Evolutionary conservation across 176 grass and related monocot species (phyloP), one percentile per base, ranked within the genome.

Genomic region (Juncus inflexus): DNA sequence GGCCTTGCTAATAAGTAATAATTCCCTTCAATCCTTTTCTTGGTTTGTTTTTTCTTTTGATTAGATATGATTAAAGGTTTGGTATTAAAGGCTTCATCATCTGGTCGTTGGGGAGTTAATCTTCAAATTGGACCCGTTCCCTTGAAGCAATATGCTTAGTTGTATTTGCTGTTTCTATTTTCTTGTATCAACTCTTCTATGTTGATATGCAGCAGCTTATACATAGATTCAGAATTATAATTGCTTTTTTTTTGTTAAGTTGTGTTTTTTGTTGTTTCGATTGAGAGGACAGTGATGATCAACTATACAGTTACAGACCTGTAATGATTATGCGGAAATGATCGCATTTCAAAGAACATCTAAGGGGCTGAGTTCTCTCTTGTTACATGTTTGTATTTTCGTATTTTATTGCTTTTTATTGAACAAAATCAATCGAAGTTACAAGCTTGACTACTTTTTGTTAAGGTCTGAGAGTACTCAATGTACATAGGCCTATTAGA

Each of bases 311-410:
- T 76, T 78, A 66, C 83, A 90, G 83, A 95, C 83, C 77, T 81
- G 90, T 81, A 86, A 79, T 95, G 90, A 86, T 86, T 86, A 40
- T 90, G 90, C 60, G 39, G 83, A 55, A 13, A 84, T 90, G 86
- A 90, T 82, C 15, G 59, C 67, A 64, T 65, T 58, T 76, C 60
- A 67, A 79, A 79, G 83, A 95, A 86, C 80, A 86, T 86, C 83
- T 78, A 83, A 86, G 72, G 83, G 83, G 74, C 80, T 72, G 74
- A 81, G 70, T 66, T 77, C 35, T 40, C 57, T 68, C 70, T 42
- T 43, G 51, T 3, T 8, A 37, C 7, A 13, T 28, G 1, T 42
- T 0, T 47, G 49, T 65, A 6, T 62, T 62, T 52, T 13, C 35
- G 52, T 36, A n/a, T 35, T 37, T 59, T 38, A 53, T 55, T 11